These are phyloP conservation scores for Bacidia rubella DNA, from an alignment of 495 filamentous ascomycete genomes.

Conservation along the genomic window DNA sequence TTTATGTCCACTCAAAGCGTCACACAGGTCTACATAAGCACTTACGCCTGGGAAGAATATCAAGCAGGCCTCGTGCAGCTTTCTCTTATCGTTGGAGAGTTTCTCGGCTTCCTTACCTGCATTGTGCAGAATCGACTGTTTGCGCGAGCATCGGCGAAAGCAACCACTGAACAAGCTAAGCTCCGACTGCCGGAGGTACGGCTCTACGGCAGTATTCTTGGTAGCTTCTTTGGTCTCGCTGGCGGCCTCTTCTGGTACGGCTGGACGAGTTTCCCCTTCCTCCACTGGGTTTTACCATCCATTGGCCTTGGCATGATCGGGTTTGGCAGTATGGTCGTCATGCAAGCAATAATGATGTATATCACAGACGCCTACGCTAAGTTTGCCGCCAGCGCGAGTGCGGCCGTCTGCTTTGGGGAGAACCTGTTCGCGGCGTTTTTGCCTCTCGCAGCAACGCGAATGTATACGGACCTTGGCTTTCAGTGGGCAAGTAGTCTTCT, in stretches of 20 bases:
- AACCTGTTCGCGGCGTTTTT: constrained; percentile 37
- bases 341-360: constrained; percentile 43
- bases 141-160: background rate
- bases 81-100: background rate
- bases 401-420: constrained; percentile 34
- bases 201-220: background rate
- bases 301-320: constrained; percentile 15
- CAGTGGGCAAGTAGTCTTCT: constrained; percentile 35
- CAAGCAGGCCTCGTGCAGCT: background rate
- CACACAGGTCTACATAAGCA: constrained; percentile 24
- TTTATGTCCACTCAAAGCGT: constrained; percentile 37
- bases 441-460: constrained; percentile 34
- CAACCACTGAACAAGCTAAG: background rate
- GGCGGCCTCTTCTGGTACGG: constrained; percentile 22
- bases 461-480: constrained; percentile 30
- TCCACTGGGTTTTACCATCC: constrained; percentile 23
- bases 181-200: background rate
- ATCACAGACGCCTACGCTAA: constrained; percentile 41
- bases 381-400: constrained; percentile 36
- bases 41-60: background rate
- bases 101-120: background rate
- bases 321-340: constrained; percentile 20
- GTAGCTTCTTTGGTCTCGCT: background rate
- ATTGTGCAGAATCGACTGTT: background rate
- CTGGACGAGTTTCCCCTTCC: constrained; percentile 15